Evolutionary conservation across 1,284 basidiomycete genomes (phyloP), one percentile per base, ranked within the genome.

Genomic region (Moesziomyces antarcticus): DNA sequence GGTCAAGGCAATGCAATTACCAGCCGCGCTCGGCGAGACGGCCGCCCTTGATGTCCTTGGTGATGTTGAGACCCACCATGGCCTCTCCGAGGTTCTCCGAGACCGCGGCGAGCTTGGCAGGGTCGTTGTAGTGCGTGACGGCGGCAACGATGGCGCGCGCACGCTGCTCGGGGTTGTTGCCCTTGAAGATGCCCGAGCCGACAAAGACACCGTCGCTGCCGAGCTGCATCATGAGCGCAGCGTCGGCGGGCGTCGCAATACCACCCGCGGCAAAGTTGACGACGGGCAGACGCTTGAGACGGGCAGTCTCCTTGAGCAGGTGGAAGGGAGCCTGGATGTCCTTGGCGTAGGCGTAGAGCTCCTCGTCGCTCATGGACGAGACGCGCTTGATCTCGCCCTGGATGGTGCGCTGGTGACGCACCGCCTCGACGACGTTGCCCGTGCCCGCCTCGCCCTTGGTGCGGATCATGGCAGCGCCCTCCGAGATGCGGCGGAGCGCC

Each of bases 221-320:
- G 41, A 99, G 89, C 84, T 98, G 95, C 96, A 99, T 99, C 96
- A 99, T 97, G 73, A 99, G 86, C 4, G 97, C 97, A 22, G 96
- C 97, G 85, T 99, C 96, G 73, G 94, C 94, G 50, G 96, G 96
- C 6, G 96, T 98, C 51, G 97, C 95, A 62, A 99, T 90, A 73
- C 96, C 96, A 67, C 96, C 96, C 51, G 96, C 94, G 24, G 85
- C 85, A 73, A 86, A 85, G 81, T 86, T 86, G 68, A 89, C 97
- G 20, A 98, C 95, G 1, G 96, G 95, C 47, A 99, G 88, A 56
- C 92, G 89, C 87, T 97, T 97, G 77, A 97, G 87, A 52, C 94
- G 88, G 13, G 96, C 94, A 1, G 93, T 93, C 87, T 99, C 96
- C 87, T 98, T 97, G 73, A 99, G 88, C 22, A 99, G 88, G 85